A percentile compares a stretch with the other conserved stretches of the same genome.
Conservation (phyloP, 441 rosid species). For the Erodium chrysanthum region DNA sequence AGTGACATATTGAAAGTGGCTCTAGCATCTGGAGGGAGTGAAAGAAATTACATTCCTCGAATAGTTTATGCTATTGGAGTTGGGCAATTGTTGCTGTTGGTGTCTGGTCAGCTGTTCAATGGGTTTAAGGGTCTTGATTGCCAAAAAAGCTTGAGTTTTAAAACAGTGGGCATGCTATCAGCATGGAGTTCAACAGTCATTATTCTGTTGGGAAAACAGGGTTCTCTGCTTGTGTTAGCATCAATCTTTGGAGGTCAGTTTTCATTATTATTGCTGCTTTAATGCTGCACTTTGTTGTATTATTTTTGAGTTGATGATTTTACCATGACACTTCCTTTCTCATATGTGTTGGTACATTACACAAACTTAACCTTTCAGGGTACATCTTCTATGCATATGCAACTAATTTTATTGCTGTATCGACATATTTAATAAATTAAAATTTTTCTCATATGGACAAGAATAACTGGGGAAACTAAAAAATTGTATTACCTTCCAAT, state of each 20-base stretch:
- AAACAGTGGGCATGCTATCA: slow-evolving; percentile 48
- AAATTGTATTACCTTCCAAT: not conserved
- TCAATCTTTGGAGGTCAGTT: slow-evolving; percentile 55
- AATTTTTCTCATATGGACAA: not conserved
- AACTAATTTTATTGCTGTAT: not conserved
- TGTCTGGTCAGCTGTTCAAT: slow-evolving; percentile 25
- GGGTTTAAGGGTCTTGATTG: slow-evolving; percentile 15
- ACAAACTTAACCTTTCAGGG: not conserved
- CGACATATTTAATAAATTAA: not conserved
- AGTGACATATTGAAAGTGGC: slow-evolving; percentile 33
- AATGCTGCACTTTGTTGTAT: not conserved
- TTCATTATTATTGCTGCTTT: slow-evolving; percentile 11
- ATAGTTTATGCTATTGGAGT: slow-evolving; percentile 44
- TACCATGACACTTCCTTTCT: not conserved
- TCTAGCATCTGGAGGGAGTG: slow-evolving; percentile 29
- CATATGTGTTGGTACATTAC: not conserved
- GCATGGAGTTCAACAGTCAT: slow-evolving; percentile 73
- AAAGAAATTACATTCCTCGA: slow-evolving; percentile 49
- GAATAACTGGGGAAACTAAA: not conserved
- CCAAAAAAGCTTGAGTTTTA: slow-evolving; percentile 27
- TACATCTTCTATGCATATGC: not conserved
- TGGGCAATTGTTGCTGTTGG: slow-evolving; percentile 48
- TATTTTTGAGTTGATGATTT: slow-evolving; percentile 11
- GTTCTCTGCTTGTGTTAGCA: slow-evolving; percentile 63
- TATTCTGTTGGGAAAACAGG: slow-evolving; percentile 75